Evolutionary conservation across 345 rosid species (phyloP).

Genomic region (Gossypium rotundifolium): DNA sequence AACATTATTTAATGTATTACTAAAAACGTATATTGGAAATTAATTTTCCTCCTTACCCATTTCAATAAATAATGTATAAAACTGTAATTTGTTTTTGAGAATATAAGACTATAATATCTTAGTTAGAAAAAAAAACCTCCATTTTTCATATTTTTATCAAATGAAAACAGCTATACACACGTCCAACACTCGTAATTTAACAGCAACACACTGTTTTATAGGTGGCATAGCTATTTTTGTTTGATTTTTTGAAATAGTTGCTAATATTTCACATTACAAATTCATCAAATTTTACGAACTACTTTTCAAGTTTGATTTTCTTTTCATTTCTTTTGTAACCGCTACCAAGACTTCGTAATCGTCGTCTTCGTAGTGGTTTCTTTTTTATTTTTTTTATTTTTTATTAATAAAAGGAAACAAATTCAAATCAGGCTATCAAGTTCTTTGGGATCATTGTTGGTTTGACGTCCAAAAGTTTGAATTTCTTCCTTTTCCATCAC

Average conservation of each 20-base stretch:
- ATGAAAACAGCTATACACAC: no score
- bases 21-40: no score
- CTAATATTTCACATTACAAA: neutral
- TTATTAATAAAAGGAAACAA: neutral
- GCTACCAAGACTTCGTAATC: neutral
- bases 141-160: no score
- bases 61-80: no score
- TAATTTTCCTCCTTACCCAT: no score
- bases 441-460: constrained; percentile 30
- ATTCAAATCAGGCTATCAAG: constrained; percentile 31
- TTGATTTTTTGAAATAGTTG: neutral
- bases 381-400: neutral
- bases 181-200: no score
- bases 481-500: constrained; percentile 81
- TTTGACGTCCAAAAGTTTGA: constrained; percentile 42
- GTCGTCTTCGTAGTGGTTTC: constrained; percentile 1
- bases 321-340: neutral
- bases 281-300: neutral
- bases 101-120: no score
- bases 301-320: neutral
- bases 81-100: no score
- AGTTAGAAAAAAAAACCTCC: no score
- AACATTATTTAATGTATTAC: no score
- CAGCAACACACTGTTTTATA: neutral
- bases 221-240: neutral